Evolutionary conservation across 2,329 filamentous ascomycete genomes (phyloP).

Genomic region (Lasiodiplodia sp.): DNA sequence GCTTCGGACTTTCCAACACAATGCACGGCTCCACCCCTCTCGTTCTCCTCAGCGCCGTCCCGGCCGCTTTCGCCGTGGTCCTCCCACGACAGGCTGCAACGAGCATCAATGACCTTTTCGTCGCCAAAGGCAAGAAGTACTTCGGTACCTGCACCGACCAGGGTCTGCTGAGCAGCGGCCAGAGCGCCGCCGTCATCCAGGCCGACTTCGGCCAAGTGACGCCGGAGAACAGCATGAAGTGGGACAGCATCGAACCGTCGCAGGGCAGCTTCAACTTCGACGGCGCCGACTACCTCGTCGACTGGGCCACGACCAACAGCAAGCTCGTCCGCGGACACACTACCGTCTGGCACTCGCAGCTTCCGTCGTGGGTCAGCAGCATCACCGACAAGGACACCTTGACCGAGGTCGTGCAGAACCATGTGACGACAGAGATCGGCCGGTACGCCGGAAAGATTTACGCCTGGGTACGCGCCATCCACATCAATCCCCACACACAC

Average conservation of each 20-base stretch:
- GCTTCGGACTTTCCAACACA: not conserved
- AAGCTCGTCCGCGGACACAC: conserved; percentile 71
- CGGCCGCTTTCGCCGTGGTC: conserved; percentile 13
- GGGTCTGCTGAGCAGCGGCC: conserved; percentile 56
- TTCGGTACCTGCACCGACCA: conserved; percentile 67
- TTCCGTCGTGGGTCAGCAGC: conserved; percentile 63
- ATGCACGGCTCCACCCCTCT: conserved; percentile 7
- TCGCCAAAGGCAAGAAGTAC: conserved; percentile 70
- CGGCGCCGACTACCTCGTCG: conserved; percentile 65
- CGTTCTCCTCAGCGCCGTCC: not conserved
- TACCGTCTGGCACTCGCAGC: conserved; percentile 66
- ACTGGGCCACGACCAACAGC: conserved; percentile 64
- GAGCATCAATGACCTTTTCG: conserved; percentile 61
- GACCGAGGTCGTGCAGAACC: conserved; percentile 64
- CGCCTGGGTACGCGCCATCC: conserved; percentile 53
- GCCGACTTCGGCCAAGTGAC: conserved; percentile 70
- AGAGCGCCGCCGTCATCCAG: conserved; percentile 64
- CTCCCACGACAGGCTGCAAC: conserved; percentile 43
- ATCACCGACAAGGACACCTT: conserved; percentile 62
- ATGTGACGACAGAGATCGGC: conserved; percentile 64
- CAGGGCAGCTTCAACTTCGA: conserved; percentile 63
- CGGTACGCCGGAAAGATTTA: conserved; percentile 70
- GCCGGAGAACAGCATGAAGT: conserved; percentile 74
- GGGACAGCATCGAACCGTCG: conserved; percentile 63
- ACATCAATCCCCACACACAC: not conserved